Conservation (phyloP, 106 monocot genomes). For the Allium cepa region DNA sequence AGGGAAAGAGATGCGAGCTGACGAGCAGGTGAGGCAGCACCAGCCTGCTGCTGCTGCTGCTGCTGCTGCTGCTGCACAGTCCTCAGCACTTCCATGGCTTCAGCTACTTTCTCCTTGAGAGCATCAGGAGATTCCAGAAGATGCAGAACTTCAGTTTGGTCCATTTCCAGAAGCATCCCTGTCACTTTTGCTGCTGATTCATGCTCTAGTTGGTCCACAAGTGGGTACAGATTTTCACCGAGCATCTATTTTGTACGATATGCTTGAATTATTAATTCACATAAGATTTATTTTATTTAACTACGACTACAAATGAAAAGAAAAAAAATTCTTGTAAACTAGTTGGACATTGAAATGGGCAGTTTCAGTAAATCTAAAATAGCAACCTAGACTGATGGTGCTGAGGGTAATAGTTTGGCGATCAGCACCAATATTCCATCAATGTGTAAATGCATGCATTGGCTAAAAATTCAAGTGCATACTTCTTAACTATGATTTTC, state of each 20-base stretch:
- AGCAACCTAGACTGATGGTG: too few relatives aligned
- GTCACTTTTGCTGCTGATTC: conserved; percentile 21
- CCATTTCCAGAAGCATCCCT: conserved; percentile 19
- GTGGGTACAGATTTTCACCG: conserved; percentile 19
- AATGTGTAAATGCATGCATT: too few relatives aligned
- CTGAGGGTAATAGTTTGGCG: too few relatives aligned
- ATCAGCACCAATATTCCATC: too few relatives aligned
- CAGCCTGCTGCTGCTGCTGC: not conserved
- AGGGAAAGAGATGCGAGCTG: conserved; percentile 55
- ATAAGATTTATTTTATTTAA: too few relatives aligned
- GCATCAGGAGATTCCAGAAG: conserved; percentile 19
- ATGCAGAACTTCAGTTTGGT: conserved; percentile 21
- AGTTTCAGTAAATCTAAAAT: too few relatives aligned
- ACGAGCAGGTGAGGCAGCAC: conserved; percentile 9
- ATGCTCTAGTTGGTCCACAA: conserved; percentile 19
- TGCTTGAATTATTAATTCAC: too few relatives aligned
- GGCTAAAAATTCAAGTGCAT: too few relatives aligned
- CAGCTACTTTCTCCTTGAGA: conserved; percentile 5
- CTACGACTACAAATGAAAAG: too few relatives aligned
- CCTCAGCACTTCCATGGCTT: conserved; percentile 19
- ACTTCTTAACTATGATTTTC: too few relatives aligned
- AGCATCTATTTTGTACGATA: not conserved
- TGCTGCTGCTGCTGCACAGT: conserved; percentile 1
- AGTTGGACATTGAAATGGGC: too few relatives aligned
- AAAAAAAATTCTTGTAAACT: too few relatives aligned